Base-by-base conservation (phyloP, 768 basidiomycete genomes). In the Pholiota molesta region DNA sequence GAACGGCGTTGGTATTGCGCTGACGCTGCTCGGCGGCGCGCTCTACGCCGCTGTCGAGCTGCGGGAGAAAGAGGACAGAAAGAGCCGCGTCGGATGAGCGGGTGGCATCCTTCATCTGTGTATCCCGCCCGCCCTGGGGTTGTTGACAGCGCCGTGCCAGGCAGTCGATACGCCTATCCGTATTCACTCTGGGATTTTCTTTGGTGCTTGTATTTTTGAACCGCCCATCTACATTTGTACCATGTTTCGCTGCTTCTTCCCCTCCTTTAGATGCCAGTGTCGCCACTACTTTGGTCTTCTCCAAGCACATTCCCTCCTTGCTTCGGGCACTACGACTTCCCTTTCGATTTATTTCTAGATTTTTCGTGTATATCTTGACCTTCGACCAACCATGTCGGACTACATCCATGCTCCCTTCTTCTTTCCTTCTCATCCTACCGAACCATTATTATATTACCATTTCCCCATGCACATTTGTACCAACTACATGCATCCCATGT, bases 11-110 rank as follows among this genome's bases (percentile, higher is more conserved):
- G 97, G 97, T 1, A 96, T 99, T 59, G 37, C 81, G 9, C 76
- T 97, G 52, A 98, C 97, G 6, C 82, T 99, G 6, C 63, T 85
- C 2, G 97, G 97, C 37, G 97, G 97, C 21, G 93, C 86, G 21
- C 87, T 87, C 81, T 94, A 92, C 68, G 89, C 89, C 0, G 74
- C 77, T 28, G 83, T 92, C 8, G 92, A 94, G 69, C 82, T 86
- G 55, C 65, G 65, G 53, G 87, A 87, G 68, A 84, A 79, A 67
- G 57, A 63, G 60, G 55, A 66, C 14, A 51, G 42, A 21, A 66
- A 63, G 53, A 54, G 52, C 29, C 59, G 65, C 16, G 59, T 63
- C 19, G 60, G 61, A 42, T 68, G 47, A 65, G 17, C 51, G 47
- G 19, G 11, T 39, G 19, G 26, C 23, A 37, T 37, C 8, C 37